A percentile compares a stretch with the other conserved stretches of the same genome.
These are phyloP conservation scores for Dactylorhiza incarnata DNA, from an alignment of 106 monocot species.

Conservation along the genomic window DNA sequence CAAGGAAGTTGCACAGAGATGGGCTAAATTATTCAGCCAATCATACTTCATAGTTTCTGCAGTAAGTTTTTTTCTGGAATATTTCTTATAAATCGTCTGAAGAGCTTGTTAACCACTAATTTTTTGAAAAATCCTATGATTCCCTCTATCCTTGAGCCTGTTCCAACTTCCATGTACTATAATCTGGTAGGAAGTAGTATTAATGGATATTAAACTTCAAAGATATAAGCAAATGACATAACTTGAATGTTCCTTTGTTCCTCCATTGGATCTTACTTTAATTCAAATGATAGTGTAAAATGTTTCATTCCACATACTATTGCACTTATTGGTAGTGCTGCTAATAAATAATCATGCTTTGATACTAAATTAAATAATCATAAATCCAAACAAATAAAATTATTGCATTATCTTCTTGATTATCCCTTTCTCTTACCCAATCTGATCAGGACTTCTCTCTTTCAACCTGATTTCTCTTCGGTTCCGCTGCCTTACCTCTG, in stretches of 20 bases:
- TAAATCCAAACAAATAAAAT: background rate
- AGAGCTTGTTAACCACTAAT: background rate
- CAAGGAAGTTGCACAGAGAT: constrained; percentile 62
- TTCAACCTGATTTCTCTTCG: no score
- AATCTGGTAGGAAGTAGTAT: background rate
- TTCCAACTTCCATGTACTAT: background rate
- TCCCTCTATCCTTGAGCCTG: background rate
- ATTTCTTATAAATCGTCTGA: background rate
- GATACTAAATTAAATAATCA: background rate
- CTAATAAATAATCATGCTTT: background rate
- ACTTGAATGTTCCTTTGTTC: background rate
- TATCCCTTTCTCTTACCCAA: no score
- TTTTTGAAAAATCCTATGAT: background rate
- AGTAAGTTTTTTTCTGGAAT: constrained; percentile 31
- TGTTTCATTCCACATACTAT: background rate
- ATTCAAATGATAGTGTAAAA: background rate
- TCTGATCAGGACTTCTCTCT: no score
- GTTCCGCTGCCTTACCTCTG: no score
- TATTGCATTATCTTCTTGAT: background rate
- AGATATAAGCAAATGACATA: background rate
- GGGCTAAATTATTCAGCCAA: constrained; percentile 57
- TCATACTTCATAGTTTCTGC: constrained; percentile 77
- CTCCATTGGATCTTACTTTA: background rate
- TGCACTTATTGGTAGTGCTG: background rate
- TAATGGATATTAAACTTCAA: background rate